These are phyloP conservation scores for Globisporangium yorkense DNA, from an alignment of 352 stramenopile species.

Conservation along the genomic window DNA sequence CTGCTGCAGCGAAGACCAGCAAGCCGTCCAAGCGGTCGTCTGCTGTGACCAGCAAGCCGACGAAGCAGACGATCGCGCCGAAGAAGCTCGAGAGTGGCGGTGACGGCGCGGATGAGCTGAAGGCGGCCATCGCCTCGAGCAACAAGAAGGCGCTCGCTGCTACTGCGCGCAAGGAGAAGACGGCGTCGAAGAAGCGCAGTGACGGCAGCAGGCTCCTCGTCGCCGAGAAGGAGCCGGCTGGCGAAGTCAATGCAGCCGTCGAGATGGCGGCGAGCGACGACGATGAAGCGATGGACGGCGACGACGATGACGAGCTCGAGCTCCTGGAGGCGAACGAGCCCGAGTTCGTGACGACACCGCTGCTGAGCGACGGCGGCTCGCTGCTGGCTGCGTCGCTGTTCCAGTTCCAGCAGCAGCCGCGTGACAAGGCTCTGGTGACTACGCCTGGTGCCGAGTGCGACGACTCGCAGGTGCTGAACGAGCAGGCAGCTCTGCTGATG, in stretches of 20 bases:
- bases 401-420: slow-evolving; percentile 17
- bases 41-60: slow-evolving; percentile 1
- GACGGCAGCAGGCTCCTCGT: neutral
- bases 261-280: slow-evolving; percentile 9
- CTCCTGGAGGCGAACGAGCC: slow-evolving; percentile 35
- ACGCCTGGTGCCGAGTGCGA: slow-evolving; percentile 5
- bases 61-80: neutral
- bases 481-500: slow-evolving; percentile 34
- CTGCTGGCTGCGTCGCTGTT: slow-evolving; percentile 40
- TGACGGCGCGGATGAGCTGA: too few species aligned
- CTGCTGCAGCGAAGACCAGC: neutral
- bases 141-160: neutral
- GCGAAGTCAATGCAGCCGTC: slow-evolving; percentile 9
- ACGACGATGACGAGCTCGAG: slow-evolving; percentile 27
- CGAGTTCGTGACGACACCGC: slow-evolving; percentile 26
- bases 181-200: neutral
- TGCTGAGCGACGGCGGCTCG: slow-evolving; percentile 33
- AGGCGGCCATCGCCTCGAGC: too few species aligned
- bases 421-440: neutral
- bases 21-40: neutral
- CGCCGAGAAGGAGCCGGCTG: neutral
- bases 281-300: slow-evolving; percentile 12
- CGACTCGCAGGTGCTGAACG: slow-evolving; percentile 13
- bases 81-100: neutral
- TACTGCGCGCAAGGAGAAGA: neutral